Base-by-base conservation (phyloP, 2,329 filamentous ascomycete genomes). In the Claviceps quebecensis region DNA sequence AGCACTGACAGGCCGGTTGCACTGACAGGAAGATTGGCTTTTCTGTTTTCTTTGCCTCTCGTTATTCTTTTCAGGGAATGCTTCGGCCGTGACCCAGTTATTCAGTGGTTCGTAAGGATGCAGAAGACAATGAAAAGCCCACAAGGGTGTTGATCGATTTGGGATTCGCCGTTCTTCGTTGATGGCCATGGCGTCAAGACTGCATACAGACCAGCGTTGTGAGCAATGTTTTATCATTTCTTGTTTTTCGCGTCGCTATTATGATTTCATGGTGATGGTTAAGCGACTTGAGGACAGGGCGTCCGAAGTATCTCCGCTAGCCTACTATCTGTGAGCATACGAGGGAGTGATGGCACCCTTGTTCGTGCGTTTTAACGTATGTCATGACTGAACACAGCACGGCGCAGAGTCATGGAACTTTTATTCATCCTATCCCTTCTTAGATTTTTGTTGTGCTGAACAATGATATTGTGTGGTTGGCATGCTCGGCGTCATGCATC, bases 151-250 rank as follows among this genome's bases (percentile, higher is more conserved):
- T 45, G 19, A 47, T 47, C 22, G 14, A 40, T 39, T 48, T 38
- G 8, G 34, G 40, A 26, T 50, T 17, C 17, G 5, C 7, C 23
- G 44, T 9, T 14, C 26, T 47, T 47, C 47, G 13, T 48, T 36
- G 39, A 44, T 46, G 9, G 41, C 47, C 41, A 40, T 19, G n/a
- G 39, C 52, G 51, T 53, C 43, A 53, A 49, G 52, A 47, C 52
- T 49, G 49, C 52, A 53, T 53, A 29, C 23, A 46, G 43, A 51
- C 29, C 13, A 49, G 49, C 49, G 52, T 53, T 51, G 45, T 49
- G 49, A 46, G 52, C 45, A 48, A 43, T 14, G 5, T 29, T 29
- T 5, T 13, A 19, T 16, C 8, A 7, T 23, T 43, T 43, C 40
- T 45, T 45, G 14, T 26, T 45, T 45, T 29, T 9, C 14, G 22